Evolutionary conservation across 805 yeast species (phyloP).

Genomic region (Ogataea polymorpha): DNA sequence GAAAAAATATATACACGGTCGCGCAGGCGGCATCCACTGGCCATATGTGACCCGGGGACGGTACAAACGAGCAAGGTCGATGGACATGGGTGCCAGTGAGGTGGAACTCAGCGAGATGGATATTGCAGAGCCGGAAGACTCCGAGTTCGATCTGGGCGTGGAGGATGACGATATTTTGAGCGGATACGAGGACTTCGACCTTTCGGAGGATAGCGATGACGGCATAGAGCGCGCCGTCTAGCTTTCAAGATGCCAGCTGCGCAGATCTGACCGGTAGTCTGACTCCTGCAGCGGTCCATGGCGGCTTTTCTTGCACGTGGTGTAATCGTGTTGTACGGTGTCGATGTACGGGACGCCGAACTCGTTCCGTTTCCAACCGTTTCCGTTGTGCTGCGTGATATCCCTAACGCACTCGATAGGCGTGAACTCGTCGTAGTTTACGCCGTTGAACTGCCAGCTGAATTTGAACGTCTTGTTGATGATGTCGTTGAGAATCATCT

Average conservation of each 20-base stretch:
- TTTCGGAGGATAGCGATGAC: constrained; percentile 31
- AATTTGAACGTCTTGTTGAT: constrained; percentile 31
- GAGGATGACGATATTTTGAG: constrained; percentile 20
- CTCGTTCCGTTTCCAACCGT: constrained; percentile 59
- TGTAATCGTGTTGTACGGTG: constrained; percentile 25
- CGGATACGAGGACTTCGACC: constrained; percentile 25
- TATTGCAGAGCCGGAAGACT: constrained; percentile 1
- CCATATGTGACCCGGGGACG: constrained; percentile 19
- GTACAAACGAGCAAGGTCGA: constrained; percentile 25
- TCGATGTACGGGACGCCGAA: constrained; percentile 43
- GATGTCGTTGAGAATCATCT: constrained; percentile 18
- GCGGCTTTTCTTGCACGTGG: background rate
- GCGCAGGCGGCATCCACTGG: constrained; percentile 21
- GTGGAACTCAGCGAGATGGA: constrained; percentile 17
- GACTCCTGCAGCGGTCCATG: constrained; percentile 30
- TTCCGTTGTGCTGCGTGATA: constrained; percentile 61
- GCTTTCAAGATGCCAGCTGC: constrained; percentile 38
- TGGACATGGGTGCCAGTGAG: constrained; percentile 18
- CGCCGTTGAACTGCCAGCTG: constrained; percentile 29
- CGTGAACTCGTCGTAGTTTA: constrained; percentile 42
- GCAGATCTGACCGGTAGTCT: constrained; percentile 34
- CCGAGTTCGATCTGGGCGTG: constrained; percentile 12
- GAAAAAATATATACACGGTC: constrained; percentile 4
- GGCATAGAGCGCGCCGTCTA: constrained; percentile 29
- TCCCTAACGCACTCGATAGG: constrained; percentile 75